Evolutionary conservation across 345 rosid species (phyloP).

Genomic region (Passiflora organensis): DNA sequence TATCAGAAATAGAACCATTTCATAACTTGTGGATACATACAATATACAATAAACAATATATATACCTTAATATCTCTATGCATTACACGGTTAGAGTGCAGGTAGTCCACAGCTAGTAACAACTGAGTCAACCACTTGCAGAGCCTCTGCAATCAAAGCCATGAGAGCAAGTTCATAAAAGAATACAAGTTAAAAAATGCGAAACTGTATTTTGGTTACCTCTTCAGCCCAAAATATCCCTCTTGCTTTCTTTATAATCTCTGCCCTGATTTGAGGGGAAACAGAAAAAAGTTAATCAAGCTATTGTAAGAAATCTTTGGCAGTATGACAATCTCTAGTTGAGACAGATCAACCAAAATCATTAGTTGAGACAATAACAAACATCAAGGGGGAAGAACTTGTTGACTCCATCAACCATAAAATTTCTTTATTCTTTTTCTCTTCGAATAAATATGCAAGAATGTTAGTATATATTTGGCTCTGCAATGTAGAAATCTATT

Average conservation of each 20-base stretch:
- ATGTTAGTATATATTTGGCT: too few relatives aligned
- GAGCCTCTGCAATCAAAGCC: slow-evolving; percentile 54
- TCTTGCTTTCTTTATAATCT: slow-evolving; percentile 73
- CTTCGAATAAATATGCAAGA: too few relatives aligned
- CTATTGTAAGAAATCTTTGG: too few relatives aligned
- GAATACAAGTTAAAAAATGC: not conserved
- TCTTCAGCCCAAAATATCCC: slow-evolving; percentile 75
- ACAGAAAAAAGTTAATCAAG: too few relatives aligned
- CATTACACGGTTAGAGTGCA: slow-evolving; percentile 89
- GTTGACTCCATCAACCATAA: too few relatives aligned
- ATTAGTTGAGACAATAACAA: too few relatives aligned
- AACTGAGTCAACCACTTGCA: slow-evolving; percentile 95
- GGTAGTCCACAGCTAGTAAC: slow-evolving; percentile 88
- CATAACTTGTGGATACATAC: not conserved
- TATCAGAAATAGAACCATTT: slow-evolving; percentile 17
- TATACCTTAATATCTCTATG: slow-evolving; percentile 92
- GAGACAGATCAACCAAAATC: too few relatives aligned
- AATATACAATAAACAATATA: too few relatives aligned
- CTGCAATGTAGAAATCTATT: too few relatives aligned
- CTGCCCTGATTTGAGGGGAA: slow-evolving; percentile 52
- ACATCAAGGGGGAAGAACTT: too few relatives aligned
- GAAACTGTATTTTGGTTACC: slow-evolving; percentile 41
- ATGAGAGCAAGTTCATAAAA: not conserved
- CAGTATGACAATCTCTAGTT: too few relatives aligned
- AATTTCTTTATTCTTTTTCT: too few relatives aligned